Evolutionary conservation across 176 grass and related monocot genomes (phyloP).

Genomic region (Tuctoria greenei): DNA sequence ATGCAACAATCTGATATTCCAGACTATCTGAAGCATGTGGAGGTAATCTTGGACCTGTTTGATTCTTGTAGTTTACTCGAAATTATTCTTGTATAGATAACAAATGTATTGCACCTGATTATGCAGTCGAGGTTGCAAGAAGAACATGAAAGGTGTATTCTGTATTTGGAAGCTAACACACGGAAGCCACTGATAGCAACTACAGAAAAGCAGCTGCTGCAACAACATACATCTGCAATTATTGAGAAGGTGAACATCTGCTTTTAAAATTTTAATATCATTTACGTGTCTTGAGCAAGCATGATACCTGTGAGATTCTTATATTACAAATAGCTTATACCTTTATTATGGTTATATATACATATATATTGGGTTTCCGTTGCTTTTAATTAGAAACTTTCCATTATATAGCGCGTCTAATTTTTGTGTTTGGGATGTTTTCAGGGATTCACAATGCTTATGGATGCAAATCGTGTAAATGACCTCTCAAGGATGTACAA

Average conservation of each 20-base stretch:
- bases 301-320: constrained; percentile 11
- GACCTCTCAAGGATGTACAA: constrained; percentile 87
- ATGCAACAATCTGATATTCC: constrained; percentile 96
- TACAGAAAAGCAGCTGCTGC: constrained; percentile 90
- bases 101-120: constrained; percentile 35
- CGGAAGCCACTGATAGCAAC: constrained; percentile 80
- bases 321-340: background rate
- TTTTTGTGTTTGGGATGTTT: constrained; percentile 19
- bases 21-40: constrained; percentile 92
- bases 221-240: constrained; percentile 84
- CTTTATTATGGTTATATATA: constrained; percentile 4
- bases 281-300: constrained; percentile 20
- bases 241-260: constrained; percentile 76
- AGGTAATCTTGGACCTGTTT: constrained; percentile 50
- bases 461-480: constrained; percentile 90
- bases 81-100: constrained; percentile 18
- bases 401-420: background rate
- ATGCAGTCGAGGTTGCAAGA: constrained; percentile 95
- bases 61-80: constrained; percentile 23
- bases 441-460: constrained; percentile 91
- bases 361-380: background rate
- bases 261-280: constrained; percentile 9
- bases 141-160: constrained; percentile 95
- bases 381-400: background rate
- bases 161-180: constrained; percentile 93